Percentiles rank a stretch among this genome's conserved stretches.
These are phyloP conservation scores for Crotalaria pallida DNA, from an alignment of 306 rosid genomes.

Conservation along the genomic window DNA sequence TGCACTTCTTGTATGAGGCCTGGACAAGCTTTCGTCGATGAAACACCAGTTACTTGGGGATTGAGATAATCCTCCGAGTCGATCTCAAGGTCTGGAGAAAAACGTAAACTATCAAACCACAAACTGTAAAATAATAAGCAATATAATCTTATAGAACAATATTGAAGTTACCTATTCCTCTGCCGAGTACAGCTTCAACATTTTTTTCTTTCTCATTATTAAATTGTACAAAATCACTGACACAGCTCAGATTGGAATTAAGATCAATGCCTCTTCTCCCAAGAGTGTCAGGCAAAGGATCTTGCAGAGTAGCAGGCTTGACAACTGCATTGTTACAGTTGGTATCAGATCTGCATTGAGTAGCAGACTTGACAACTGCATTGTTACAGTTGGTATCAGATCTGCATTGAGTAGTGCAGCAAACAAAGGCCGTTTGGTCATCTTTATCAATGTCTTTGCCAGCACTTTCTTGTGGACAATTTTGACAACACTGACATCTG, in stretches of 20 bases:
- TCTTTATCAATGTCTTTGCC: slow-evolving; percentile 30
- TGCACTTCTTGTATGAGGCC: slow-evolving; percentile 36
- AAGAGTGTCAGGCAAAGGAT: slow-evolving; percentile 30
- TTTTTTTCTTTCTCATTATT: slow-evolving; percentile 43
- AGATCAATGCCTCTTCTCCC: slow-evolving; percentile 47
- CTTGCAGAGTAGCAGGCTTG: slow-evolving; percentile 36
- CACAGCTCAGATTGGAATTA: slow-evolving; percentile 30
- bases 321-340: slow-evolving; percentile 27
- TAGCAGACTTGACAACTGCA: slow-evolving; percentile 31
- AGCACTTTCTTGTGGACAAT: slow-evolving; percentile 37
- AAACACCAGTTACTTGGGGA: slow-evolving; percentile 24
- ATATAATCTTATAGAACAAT: slow-evolving; percentile 18
- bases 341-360: slow-evolving; percentile 31
- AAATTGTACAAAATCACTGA: slow-evolving; percentile 27
- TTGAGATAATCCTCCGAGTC: slow-evolving; percentile 35
- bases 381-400: slow-evolving; percentile 29
- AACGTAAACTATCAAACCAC: slow-evolving; percentile 21
- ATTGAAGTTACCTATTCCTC: slow-evolving; percentile 44
- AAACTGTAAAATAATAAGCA: slow-evolving; percentile 5
- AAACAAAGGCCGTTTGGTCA: slow-evolving; percentile 19
- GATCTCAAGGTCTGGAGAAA: slow-evolving; percentile 44
- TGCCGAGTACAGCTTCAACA: slow-evolving; percentile 27
- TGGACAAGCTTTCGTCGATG: slow-evolving; percentile 25
- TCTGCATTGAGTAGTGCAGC: slow-evolving; percentile 23
- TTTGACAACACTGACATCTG: slow-evolving; percentile 51